Evolutionary conservation across 441 rosid species (phyloP).

Genomic region (Gossypium gossypioides): DNA sequence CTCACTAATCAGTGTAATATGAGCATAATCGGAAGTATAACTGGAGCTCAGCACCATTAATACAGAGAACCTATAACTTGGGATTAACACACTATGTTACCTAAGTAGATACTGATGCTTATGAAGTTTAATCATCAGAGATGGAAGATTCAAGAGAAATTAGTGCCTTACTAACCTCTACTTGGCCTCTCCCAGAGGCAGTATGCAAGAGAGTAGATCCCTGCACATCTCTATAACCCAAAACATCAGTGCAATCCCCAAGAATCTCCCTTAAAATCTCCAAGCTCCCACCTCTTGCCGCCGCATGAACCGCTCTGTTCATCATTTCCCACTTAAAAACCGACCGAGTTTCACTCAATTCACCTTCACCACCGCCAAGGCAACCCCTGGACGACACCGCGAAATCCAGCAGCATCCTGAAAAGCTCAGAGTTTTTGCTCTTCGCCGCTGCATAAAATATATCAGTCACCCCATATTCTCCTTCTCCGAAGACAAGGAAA

Average conservation of each 20-base stretch:
- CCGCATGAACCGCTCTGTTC: conserved; percentile 79
- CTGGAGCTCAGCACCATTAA: too few relatives aligned
- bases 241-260: conserved; percentile 32
- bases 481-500: conserved; percentile 86
- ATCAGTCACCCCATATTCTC: conserved; percentile 88
- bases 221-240: conserved; percentile 45
- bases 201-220: conserved; percentile 73
- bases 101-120: too few relatives aligned
- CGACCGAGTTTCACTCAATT: conserved; percentile 25
- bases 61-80: too few relatives aligned
- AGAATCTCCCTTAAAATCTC: conserved; percentile 45
- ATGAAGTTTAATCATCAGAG: too few relatives aligned
- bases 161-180: conserved; percentile 38
- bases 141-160: not conserved
- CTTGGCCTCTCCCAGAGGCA: conserved; percentile 76
- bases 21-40: too few relatives aligned
- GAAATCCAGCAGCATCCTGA: conserved; percentile 41
- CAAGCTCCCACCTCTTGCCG: conserved; percentile 86
- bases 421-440: conserved; percentile 58
- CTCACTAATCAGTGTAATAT: too few relatives aligned
- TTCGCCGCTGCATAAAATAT: conserved; percentile 73
- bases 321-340: conserved; percentile 56
- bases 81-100: too few relatives aligned
- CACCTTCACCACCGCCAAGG: conserved; percentile 20
- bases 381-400: conserved; percentile 19